Conservation (phyloP, 192 early-diverging fungal species). For the Obelidium mucronatum region DNA sequence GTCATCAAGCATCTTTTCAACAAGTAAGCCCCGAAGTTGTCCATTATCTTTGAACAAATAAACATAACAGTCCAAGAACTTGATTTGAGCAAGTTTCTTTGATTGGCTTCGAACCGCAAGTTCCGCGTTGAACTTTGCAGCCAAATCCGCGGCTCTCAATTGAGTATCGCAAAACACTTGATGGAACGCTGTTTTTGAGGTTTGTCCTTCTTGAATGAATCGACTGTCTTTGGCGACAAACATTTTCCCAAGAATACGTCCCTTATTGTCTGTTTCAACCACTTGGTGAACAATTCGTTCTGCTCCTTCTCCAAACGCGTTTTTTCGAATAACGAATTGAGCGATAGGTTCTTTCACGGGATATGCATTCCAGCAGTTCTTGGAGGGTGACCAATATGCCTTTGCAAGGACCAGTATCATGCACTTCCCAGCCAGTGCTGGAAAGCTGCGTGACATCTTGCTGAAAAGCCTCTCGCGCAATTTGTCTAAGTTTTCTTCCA, state of each 20-base stretch:
- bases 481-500: background rate
- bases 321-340: background rate
- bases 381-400: background rate
- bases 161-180: constrained; percentile 10
- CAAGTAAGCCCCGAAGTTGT: background rate
- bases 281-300: constrained; percentile 1
- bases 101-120: background rate
- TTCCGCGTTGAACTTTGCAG: background rate
- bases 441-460: background rate
- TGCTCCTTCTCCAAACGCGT: background rate
- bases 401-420: background rate
- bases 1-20: constrained; percentile 9
- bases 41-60: background rate
- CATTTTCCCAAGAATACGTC: background rate
- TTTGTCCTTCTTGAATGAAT: background rate
- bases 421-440: background rate
- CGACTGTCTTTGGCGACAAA: background rate
- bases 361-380: background rate
- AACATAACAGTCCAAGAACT: constrained; percentile 6
- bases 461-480: background rate
- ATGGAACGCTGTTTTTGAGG: background rate
- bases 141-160: constrained; percentile 1
- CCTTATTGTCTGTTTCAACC: background rate
- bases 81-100: background rate
- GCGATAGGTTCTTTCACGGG: background rate